Conservation (phyloP, 306 rosid genomes). For the Fragaria ananassa region DNA sequence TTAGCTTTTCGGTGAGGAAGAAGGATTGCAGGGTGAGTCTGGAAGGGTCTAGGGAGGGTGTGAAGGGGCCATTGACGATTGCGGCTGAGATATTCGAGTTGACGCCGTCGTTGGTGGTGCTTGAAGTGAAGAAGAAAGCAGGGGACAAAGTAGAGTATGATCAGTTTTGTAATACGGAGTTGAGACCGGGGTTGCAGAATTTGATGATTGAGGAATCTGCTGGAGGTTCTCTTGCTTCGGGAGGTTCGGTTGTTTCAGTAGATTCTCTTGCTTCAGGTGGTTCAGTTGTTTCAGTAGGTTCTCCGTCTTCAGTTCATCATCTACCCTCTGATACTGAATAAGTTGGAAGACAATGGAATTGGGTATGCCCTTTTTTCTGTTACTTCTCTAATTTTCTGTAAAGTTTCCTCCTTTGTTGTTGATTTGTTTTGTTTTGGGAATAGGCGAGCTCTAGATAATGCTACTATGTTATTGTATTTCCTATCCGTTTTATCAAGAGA, state of each 20-base stretch:
- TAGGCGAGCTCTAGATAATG: conserved; percentile 29
- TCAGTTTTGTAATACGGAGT: conserved; percentile 53
- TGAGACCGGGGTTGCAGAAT: conserved; percentile 63
- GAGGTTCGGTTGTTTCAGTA: not conserved
- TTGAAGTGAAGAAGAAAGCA: conserved; percentile 85
- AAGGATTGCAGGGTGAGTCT: conserved; percentile 83
- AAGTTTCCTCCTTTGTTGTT: conserved; percentile 23
- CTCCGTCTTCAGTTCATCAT: conserved; percentile 26
- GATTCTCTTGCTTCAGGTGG: conserved; percentile 11
- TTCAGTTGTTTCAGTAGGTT: not conserved
- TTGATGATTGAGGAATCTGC: conserved; percentile 52
- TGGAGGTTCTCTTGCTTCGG: not conserved
- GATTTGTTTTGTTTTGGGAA: conserved; percentile 35
- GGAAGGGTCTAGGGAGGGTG: conserved; percentile 78
- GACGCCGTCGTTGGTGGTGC: conserved; percentile 72
- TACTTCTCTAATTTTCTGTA: conserved; percentile 26
- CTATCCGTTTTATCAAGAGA: conserved; percentile 31
- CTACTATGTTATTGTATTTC: conserved; percentile 25
- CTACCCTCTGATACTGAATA: conserved; percentile 33
- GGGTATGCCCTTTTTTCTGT: conserved; percentile 29
- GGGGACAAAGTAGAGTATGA: conserved; percentile 80
- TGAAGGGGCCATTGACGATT: conserved; percentile 76
- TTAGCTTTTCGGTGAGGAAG: conserved; percentile 80
- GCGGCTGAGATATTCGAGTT: conserved; percentile 88
- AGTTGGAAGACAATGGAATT: conserved; percentile 18